Conservation (phyloP, 257 asterid species). For the Thymus quinquecostatus region DNA sequence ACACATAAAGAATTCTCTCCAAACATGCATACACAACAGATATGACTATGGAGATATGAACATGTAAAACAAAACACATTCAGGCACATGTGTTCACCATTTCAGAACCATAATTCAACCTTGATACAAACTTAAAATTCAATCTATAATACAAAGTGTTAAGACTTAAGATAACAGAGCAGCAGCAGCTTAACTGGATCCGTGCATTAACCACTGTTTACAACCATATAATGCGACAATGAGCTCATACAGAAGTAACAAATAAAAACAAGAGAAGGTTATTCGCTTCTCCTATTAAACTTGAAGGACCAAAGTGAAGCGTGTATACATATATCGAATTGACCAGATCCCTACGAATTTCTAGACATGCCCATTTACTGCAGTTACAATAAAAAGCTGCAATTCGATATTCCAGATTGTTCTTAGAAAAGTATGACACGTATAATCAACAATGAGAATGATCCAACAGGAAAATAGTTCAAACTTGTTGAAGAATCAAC, state of each 20-base stretch:
- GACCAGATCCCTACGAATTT: neutral
- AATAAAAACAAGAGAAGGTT: neutral
- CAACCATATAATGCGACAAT: neutral
- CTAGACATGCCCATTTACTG: neutral
- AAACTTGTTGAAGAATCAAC: conserved; percentile 40
- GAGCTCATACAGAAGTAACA: neutral
- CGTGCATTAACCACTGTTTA: neutral
- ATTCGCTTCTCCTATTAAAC: neutral
- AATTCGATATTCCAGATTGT: neutral
- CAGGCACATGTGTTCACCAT: neutral
- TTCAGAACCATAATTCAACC: neutral
- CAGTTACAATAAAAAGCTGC: neutral
- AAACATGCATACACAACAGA: neutral
- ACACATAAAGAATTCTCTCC: neutral
- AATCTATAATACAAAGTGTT: neutral
- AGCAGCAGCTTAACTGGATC: neutral
- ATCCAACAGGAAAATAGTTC: neutral
- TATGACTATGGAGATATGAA: neutral
- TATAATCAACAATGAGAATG: neutral
- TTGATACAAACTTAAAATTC: neutral
- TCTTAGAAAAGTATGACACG: neutral
- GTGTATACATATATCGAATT: neutral
- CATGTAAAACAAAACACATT: neutral
- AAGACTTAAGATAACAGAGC: neutral
- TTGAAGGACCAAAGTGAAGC: conserved; percentile 6